These are phyloP conservation scores for Aspergillus piperis DNA, from an alignment of 2,329 filamentous ascomycete species.

Conservation along the genomic window DNA sequence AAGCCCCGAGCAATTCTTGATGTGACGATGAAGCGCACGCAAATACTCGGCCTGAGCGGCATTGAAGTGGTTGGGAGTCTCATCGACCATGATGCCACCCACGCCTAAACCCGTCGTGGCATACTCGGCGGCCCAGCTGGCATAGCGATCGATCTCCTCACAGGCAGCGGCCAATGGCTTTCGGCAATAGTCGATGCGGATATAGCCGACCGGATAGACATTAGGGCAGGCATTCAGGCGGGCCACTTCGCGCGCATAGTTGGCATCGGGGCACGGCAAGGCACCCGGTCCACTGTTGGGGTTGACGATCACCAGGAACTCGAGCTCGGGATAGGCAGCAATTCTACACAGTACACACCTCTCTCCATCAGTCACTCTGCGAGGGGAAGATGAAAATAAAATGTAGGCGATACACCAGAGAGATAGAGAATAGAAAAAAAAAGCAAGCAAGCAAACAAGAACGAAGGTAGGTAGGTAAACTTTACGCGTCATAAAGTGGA, in stretches of 20 bases:
- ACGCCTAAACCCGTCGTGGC: conserved; percentile 14
- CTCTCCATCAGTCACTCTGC: background rate
- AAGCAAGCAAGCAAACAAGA: background rate
- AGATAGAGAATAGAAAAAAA: too few relatives aligned
- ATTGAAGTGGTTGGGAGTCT: conserved; percentile 18
- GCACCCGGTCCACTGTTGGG: conserved; percentile 22
- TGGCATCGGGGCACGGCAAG: conserved; percentile 13
- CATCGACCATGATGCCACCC: conserved; percentile 21
- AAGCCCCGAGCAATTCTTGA: conserved; percentile 13
- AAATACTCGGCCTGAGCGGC: conserved; percentile 14
- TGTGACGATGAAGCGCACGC: background rate
- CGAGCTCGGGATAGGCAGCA: conserved; percentile 10
- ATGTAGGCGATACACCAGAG: too few relatives aligned
- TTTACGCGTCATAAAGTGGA: conserved; percentile 22
- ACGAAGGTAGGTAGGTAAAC: background rate
- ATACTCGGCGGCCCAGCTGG: conserved; percentile 13
- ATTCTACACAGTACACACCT: conserved; percentile 10
- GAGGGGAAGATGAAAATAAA: background rate
- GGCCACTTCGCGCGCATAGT: conserved; percentile 18
- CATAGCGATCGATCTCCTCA: conserved; percentile 23
- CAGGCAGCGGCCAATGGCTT: conserved; percentile 18
- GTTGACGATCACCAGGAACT: conserved; percentile 22
- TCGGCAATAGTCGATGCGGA: conserved; percentile 26
- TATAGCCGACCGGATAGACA: conserved; percentile 26
- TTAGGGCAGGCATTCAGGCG: conserved; percentile 20